Evolutionary conservation across 176 grass and related monocot genomes (phyloP).

Genomic region (Aegilops speltoides): DNA sequence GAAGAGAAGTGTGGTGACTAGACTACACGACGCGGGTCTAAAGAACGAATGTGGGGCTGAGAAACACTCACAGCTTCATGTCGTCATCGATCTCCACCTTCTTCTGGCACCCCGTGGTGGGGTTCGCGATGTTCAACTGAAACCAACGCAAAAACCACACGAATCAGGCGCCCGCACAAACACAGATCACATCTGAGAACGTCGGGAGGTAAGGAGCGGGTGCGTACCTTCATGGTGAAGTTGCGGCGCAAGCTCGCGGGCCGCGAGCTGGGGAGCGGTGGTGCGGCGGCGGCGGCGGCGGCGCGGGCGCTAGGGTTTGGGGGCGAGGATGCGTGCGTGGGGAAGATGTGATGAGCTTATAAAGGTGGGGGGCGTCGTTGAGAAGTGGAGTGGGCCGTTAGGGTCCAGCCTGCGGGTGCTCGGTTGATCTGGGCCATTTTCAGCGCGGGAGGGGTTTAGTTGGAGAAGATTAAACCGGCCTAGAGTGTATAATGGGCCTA

Average conservation of each 20-base stretch:
- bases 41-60: neutral
- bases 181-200: neutral
- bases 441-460: neutral
- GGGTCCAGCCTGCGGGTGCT: neutral
- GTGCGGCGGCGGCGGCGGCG: constrained; percentile 25
- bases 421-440: constrained; percentile 17
- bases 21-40: neutral
- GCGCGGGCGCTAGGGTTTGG: constrained; percentile 53
- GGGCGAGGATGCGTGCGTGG: neutral
- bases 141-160: constrained; percentile 9
- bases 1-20: neutral
- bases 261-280: constrained; percentile 20
- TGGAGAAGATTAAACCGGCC: neutral
- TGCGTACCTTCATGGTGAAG: constrained; percentile 53
- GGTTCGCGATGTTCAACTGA: constrained; percentile 91
- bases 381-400: neutral
- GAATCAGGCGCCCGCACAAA: neutral
- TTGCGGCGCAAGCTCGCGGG: constrained; percentile 32
- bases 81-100: constrained; percentile 95
- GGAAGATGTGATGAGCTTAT: constrained; percentile 1
- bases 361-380: neutral
- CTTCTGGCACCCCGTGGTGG: constrained; percentile 96
- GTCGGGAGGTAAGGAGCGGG: neutral
- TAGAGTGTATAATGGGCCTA: no score
- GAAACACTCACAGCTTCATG: constrained; percentile 90